phyloP scores from a whole-genome alignment of 768 basidiomycete genomes.

The Solioccasus polychromus region DNA sequence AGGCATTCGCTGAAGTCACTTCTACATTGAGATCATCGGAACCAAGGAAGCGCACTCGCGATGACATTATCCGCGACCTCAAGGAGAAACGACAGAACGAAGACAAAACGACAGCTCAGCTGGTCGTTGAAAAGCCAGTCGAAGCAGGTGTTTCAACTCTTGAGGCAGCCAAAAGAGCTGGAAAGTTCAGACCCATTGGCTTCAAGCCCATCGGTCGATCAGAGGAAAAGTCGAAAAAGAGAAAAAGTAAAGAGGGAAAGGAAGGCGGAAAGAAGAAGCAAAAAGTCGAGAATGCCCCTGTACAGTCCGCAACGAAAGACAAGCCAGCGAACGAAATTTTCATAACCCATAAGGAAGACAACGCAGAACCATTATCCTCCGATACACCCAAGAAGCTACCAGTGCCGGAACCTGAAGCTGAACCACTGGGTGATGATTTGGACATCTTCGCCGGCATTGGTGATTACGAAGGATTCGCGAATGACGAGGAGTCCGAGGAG shows the following conservation, averaged over 20 bases:
- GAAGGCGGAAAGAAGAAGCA: constrained; percentile 54
- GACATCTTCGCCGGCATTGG: constrained; percentile 88
- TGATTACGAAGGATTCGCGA: constrained; percentile 72
- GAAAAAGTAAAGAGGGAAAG: constrained; percentile 42
- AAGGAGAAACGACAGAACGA: constrained; percentile 56
- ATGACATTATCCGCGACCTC: constrained; percentile 69
- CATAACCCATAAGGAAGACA: neutral
- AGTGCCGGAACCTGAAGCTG: constrained; percentile 18
- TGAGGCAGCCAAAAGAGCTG: constrained; percentile 36
- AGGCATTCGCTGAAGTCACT: constrained; percentile 56
- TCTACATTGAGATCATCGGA: constrained; percentile 20
- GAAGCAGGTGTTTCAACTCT: constrained; percentile 27
- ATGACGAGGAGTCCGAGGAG: constrained; percentile 52
- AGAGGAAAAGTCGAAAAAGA: constrained; percentile 42
- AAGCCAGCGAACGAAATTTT: neutral
- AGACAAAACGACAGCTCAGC: constrained; percentile 10
- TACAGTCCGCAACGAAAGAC: constrained; percentile 11
- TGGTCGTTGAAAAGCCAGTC: constrained; percentile 9
- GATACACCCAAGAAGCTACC: constrained; percentile 6
- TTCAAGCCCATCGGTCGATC: constrained; percentile 59
- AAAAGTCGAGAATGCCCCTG: constrained; percentile 37
- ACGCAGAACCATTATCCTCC: constrained; percentile 4
- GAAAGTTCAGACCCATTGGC: constrained; percentile 54
- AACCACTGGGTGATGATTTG: constrained; percentile 53
- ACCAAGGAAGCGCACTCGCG: constrained; percentile 73